These are phyloP conservation scores for Agrocybe pediades DNA, from an alignment of 768 basidiomycete genomes.

Conservation along the genomic window DNA sequence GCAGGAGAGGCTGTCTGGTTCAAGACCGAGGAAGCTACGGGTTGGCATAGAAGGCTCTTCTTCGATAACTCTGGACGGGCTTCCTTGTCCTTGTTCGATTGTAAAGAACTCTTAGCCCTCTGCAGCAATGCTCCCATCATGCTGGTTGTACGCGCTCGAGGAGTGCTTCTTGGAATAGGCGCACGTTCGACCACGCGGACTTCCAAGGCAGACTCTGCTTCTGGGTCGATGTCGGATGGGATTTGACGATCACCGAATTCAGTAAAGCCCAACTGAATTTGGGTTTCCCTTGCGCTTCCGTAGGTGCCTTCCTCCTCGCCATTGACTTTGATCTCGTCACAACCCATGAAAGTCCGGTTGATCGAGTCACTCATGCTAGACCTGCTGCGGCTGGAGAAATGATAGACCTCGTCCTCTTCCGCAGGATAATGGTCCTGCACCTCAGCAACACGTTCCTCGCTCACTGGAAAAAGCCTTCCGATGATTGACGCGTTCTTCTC, in stretches of 20 bases:
- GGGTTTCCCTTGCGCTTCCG: constrained; percentile 23
- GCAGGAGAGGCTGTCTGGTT: background rate
- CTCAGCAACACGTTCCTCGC: constrained; percentile 36
- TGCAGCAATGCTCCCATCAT: constrained; percentile 28
- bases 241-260: constrained; percentile 8
- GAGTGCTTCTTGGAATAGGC: constrained; percentile 24
- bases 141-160: constrained; percentile 36
- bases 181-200: constrained; percentile 22
- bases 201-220: constrained; percentile 17
- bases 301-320: constrained; percentile 8
- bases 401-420: constrained; percentile 21
- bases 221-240: constrained; percentile 12
- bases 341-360: constrained; percentile 20
- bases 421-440: constrained; percentile 17
- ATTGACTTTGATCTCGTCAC: constrained; percentile 19
- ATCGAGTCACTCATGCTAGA: constrained; percentile 3
- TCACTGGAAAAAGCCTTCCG: constrained; percentile 40
- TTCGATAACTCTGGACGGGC: constrained; percentile 6
- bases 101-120: constrained; percentile 14
- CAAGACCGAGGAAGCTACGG: constrained; percentile 9
- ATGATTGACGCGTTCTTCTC: constrained; percentile 10
- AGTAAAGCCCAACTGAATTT: constrained; percentile 31
- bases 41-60: constrained; percentile 16
- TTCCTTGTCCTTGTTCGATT: constrained; percentile 4
- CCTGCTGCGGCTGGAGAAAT: constrained; percentile 10